Percentiles rank a stretch among this genome's conserved stretches.
Evolutionary conservation across 108 stramenopile species (phyloP).

Genomic region (Poteriospumella lacustris): DNA sequence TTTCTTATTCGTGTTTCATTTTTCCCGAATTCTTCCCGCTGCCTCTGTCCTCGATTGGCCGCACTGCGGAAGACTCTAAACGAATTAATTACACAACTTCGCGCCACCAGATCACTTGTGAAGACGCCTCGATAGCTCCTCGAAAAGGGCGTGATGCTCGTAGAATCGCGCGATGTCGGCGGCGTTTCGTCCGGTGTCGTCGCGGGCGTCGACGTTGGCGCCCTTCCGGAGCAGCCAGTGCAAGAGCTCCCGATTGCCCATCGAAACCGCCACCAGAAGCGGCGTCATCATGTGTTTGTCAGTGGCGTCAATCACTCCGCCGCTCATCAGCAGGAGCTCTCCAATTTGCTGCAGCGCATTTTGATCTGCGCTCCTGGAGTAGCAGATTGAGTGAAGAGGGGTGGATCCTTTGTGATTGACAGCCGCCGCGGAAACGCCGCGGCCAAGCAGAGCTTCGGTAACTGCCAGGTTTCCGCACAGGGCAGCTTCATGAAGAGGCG

Average conservation of each 20-base stretch:
- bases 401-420: slow-evolving; percentile 1
- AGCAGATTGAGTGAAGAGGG: neutral
- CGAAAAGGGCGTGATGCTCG: neutral
- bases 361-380: too few species aligned
- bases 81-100: too few species aligned
- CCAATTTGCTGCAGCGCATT: neutral
- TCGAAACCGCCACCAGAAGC: neutral
- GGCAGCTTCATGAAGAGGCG: neutral
- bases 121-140: too few species aligned
- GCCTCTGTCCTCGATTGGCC: too few species aligned
- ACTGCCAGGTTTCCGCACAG: neutral
- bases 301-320: neutral
- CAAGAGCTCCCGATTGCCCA: neutral
- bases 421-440: neutral
- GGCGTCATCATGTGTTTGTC: neutral
- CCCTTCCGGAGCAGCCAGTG: neutral
- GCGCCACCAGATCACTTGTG: too few species aligned
- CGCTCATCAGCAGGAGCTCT: neutral
- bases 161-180: neutral
- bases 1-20: too few species aligned
- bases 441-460: neutral
- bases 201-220: neutral
- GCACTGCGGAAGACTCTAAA: too few species aligned
- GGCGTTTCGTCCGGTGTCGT: neutral
- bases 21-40: too few species aligned